Base-by-base conservation (phyloP, 768 basidiomycete species). In the Lepiota subincarnata region DNA sequence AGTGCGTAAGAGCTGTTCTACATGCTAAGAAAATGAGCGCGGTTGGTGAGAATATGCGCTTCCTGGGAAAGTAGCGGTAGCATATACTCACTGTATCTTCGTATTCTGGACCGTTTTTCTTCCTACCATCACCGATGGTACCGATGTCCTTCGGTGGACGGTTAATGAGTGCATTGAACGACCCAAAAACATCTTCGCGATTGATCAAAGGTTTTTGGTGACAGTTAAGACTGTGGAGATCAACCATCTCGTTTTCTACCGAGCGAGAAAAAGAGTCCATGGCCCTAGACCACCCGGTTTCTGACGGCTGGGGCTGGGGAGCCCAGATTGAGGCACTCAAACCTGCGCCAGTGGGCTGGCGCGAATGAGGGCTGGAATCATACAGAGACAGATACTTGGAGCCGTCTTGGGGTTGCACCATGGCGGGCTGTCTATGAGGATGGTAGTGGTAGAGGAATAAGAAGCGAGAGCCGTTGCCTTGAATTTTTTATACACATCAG, bases 61-160 rank as follows among this genome's bases (percentile, higher is more conserved):
- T 34, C 36, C 55, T 55, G 57, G 58, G 42, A 36, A 34, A 38
- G 51, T 48, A 38, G 43, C 54, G 55, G 60, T 60, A 53, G 64
- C 75, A 55, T 62, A 54, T 54, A 54, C 53, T 47, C 26, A 84
- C 83, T 41, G 68, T 74, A 59, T 84, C 78, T 37, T 79, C 82
- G 42, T 78, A 78, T 42, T 77, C 80, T 24, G 84, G 79, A 44
- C 71, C 77, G 48, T 69, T 72, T 65, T 77, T 83, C 68, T 83
- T 87, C 59, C 87, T 79, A 13, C 88, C 89, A 61, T 92, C 89
- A 42, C 89, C 89, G 64, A 91, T 84, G 62, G 87, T 86, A 4
- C 89, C 87, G 46, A 89, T 73, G 58, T 80, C 81, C 57, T 73
- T 75, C 26, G 63, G 60, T 12, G 51, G 39, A 19, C 60, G 57